These are phyloP conservation scores for Leccinum fallax DNA, from an alignment of 1,284 basidiomycete genomes.

Conservation along the genomic window DNA sequence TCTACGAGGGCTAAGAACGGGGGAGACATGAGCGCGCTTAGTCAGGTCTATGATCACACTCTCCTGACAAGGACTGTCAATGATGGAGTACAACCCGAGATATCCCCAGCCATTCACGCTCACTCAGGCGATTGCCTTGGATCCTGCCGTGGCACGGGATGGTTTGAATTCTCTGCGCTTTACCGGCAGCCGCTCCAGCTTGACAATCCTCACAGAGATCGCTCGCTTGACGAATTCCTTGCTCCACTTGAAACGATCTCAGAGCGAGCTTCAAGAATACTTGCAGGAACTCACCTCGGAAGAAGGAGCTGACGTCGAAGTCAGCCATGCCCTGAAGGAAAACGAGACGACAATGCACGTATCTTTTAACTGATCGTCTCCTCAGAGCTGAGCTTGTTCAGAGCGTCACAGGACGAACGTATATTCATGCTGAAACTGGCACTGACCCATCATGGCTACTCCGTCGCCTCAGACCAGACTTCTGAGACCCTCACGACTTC, in stretches of 20 bases:
- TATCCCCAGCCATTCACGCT: conserved; percentile 78
- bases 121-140: conserved; percentile 63
- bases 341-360: conserved; percentile 53
- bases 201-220: conserved; percentile 56
- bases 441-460: conserved; percentile 61
- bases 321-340: conserved; percentile 51
- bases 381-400: conserved; percentile 34
- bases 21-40: conserved; percentile 30
- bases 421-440: conserved; percentile 67
- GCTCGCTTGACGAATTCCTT: conserved; percentile 75
- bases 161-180: conserved; percentile 43
- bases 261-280: conserved; percentile 55
- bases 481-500: conserved; percentile 2
- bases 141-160: conserved; percentile 68
- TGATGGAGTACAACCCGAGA: conserved; percentile 67
- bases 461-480: conserved; percentile 28
- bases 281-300: conserved; percentile 37
- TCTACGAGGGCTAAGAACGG: conserved; percentile 66
- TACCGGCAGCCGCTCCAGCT: not conserved
- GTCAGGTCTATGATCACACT: conserved; percentile 11
- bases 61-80: not conserved
- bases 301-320: conserved; percentile 42
- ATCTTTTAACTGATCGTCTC: conserved; percentile 2
- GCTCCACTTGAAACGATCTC: conserved; percentile 62
- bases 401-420: conserved; percentile 72